A percentile compares a stretch with the other conserved stretches of the same genome.
These are phyloP conservation scores for Heterotrichella gracilis DNA, from an alignment of 352 stramenopile genomes.

Conservation along the genomic window DNA sequence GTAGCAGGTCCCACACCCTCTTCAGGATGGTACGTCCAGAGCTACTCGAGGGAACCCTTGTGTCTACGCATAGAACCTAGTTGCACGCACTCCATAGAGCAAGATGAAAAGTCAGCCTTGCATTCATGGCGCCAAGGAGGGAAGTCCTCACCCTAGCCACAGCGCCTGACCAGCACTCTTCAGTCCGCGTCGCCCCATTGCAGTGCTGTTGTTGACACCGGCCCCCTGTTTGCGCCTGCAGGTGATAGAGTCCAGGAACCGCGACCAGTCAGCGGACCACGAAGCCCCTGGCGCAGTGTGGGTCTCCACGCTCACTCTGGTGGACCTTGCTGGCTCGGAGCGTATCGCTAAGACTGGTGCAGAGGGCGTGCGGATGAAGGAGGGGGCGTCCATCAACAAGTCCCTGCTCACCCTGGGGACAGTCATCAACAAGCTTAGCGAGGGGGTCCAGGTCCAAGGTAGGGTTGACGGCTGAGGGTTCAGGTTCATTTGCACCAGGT, in stretches of 20 bases:
- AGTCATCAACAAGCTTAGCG: conserved; percentile 62
- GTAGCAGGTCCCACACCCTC: conserved; percentile 41
- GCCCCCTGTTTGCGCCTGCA: no score
- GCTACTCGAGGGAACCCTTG: no score
- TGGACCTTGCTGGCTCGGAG: conserved; percentile 32
- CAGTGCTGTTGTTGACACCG: no score
- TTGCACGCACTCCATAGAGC: no score
- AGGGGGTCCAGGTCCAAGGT: conserved; percentile 21
- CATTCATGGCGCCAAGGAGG: no score
- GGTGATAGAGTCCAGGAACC: no score
- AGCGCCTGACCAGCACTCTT: no score
- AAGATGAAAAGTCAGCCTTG: no score
- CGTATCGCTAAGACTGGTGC: conserved; percentile 29
- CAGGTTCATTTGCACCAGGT: conserved; percentile 26
- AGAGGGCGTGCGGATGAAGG: conserved; percentile 18
- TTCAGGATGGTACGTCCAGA: conserved; percentile 44
- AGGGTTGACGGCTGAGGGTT: conserved; percentile 31
- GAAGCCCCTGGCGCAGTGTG: neutral
- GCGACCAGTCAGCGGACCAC: no score
- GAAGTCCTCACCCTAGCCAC: no score
- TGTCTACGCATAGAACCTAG: no score
- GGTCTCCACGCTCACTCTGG: conserved; percentile 18
- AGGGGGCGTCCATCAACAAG: conserved; percentile 43
- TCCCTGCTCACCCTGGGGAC: conserved; percentile 56
- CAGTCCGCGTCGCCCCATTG: no score